A percentile compares a stretch with the other conserved stretches of the same genome.
These are phyloP conservation scores for Anastatica hierochuntica DNA, from an alignment of 345 rosid species.

Conservation along the genomic window DNA sequence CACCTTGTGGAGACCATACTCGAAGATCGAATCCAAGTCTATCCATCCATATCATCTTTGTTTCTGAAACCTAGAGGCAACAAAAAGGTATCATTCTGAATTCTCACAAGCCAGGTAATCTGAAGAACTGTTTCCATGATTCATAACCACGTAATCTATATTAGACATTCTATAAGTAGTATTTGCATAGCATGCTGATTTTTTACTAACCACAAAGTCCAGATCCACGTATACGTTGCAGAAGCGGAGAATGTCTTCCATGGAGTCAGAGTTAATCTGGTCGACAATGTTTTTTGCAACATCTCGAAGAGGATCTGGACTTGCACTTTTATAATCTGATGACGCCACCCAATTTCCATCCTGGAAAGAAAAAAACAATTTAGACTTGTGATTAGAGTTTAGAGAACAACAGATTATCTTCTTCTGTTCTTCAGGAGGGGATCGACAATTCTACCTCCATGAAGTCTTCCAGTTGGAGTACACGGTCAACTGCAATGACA, in stretches of 20 bases:
- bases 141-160: background rate
- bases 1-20: slow-evolving; percentile 40
- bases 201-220: slow-evolving; percentile 58
- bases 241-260: slow-evolving; percentile 71
- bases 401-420: background rate
- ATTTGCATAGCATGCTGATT: background rate
- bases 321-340: slow-evolving; percentile 58
- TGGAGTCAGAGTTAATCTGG: slow-evolving; percentile 59
- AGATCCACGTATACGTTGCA: slow-evolving; percentile 72
- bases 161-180: background rate
- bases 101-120: background rate
- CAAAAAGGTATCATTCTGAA: background rate
- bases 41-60: slow-evolving; percentile 86
- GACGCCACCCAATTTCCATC: slow-evolving; percentile 76
- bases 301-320: slow-evolving; percentile 73
- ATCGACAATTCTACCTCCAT: slow-evolving; percentile 49
- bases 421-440: background rate
- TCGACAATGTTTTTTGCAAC: slow-evolving; percentile 59
- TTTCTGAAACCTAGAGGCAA: slow-evolving; percentile 66
- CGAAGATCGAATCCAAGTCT: slow-evolving; percentile 78
- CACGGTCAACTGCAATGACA: slow-evolving; percentile 51
- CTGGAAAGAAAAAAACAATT: slow-evolving; percentile 19
- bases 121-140: background rate
- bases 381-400: no score
- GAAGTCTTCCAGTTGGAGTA: slow-evolving; percentile 84